Evolutionary conservation across 1,139 yeast genomes (phyloP).

Genomic region (Hyphopichia buzzinii): DNA sequence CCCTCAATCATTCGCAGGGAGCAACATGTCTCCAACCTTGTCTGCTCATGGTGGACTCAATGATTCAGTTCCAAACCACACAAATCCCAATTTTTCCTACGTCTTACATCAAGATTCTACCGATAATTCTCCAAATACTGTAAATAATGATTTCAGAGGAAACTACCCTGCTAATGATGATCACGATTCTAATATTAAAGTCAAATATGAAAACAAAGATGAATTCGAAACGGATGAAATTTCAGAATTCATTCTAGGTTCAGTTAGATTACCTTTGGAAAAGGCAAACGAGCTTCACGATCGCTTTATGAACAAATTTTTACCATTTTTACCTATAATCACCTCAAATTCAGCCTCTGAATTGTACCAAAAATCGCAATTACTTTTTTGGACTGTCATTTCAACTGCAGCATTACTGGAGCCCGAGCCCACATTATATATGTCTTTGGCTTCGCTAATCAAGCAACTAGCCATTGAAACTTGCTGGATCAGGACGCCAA

Average conservation of each 20-base stretch:
- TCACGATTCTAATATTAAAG: background rate
- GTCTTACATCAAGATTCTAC: conserved; percentile 20
- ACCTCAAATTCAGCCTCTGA: conserved; percentile 71
- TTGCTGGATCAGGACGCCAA: conserved; percentile 90
- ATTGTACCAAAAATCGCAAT: conserved; percentile 76
- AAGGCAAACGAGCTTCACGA: conserved; percentile 74
- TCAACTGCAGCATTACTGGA: conserved; percentile 83
- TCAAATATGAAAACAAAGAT: conserved; percentile 3
- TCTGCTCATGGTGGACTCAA: conserved; percentile 4
- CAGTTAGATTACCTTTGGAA: conserved; percentile 60
- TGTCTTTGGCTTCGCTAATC: conserved; percentile 71
- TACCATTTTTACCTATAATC: conserved; percentile 80
- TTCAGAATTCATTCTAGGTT: conserved; percentile 72
- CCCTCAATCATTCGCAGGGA: conserved; percentile 7
- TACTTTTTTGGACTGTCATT: conserved; percentile 88
- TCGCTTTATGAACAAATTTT: conserved; percentile 60
- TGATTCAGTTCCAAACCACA: conserved; percentile 8
- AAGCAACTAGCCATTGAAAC: conserved; percentile 89
- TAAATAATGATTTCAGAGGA: background rate
- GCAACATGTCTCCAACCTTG: conserved; percentile 4
- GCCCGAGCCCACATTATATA: conserved; percentile 81
- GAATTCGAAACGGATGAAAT: conserved; percentile 18
- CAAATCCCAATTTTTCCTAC: conserved; percentile 11
- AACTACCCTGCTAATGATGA: background rate
- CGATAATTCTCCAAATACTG: conserved; percentile 23